phyloP scores from a whole-genome alignment of 306 rosid species.

The Arachis stenosperma region DNA sequence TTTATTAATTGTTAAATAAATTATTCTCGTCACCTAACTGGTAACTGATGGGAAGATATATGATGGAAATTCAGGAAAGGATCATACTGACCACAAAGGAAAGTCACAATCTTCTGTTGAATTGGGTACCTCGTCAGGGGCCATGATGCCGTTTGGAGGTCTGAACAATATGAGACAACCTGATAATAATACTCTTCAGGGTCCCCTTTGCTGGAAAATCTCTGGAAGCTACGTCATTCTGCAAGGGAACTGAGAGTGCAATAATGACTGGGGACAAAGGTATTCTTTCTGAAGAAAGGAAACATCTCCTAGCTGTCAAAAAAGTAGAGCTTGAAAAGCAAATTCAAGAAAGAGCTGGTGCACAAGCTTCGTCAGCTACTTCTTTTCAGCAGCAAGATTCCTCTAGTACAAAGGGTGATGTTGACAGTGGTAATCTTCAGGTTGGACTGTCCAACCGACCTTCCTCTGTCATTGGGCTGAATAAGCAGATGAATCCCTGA shows the following conservation, averaged over 20 bases:
- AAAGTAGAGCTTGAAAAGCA: constrained; percentile 64
- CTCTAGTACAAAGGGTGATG: constrained; percentile 60
- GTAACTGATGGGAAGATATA: constrained; percentile 14
- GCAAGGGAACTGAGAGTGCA: constrained; percentile 66
- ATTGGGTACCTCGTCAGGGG: constrained; percentile 57
- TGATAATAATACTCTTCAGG: constrained; percentile 53
- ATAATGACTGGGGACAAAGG: constrained; percentile 57
- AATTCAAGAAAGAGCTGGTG: constrained; percentile 58
- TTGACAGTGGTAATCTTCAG: constrained; percentile 59
- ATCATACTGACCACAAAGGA: constrained; percentile 71
- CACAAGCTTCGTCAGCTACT: constrained; percentile 53
- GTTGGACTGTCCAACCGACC: constrained; percentile 66
- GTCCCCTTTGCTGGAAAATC: constrained; percentile 58
- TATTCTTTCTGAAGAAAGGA: constrained; percentile 58
- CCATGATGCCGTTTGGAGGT: constrained; percentile 67
- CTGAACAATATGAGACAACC: constrained; percentile 61
- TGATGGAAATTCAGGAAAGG: constrained; percentile 62
- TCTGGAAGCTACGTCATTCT: constrained; percentile 61
- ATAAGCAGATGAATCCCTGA: constrained; percentile 29
- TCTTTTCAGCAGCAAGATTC: constrained; percentile 57
- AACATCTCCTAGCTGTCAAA: constrained; percentile 45
- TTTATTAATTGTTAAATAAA: constrained; percentile 18
- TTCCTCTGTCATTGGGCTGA: constrained; percentile 50
- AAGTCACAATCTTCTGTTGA: constrained; percentile 71
- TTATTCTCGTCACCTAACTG: constrained; percentile 35